Evolutionary conservation across 805 yeast genomes (phyloP).

Genomic region (Nakazawaea pomicola): DNA sequence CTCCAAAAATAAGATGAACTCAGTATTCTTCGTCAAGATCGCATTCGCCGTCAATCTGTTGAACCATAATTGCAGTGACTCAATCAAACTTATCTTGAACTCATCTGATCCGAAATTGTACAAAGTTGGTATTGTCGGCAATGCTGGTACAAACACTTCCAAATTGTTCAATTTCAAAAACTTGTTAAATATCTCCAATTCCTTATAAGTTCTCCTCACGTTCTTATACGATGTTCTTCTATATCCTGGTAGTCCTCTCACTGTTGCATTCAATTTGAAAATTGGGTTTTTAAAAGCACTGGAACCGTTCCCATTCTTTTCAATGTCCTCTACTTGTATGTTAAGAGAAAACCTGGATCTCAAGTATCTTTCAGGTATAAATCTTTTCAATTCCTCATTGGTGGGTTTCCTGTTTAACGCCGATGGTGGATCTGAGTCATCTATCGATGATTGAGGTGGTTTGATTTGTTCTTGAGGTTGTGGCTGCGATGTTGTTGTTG

Average conservation of each 20-base stretch:
- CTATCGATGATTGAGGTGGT: background rate
- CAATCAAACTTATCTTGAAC: conserved; percentile 52
- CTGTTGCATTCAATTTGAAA: conserved; percentile 59
- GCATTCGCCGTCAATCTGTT: conserved; percentile 69
- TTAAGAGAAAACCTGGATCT: conserved; percentile 34
- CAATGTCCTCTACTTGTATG: conserved; percentile 63
- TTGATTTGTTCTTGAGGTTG: conserved; percentile 1
- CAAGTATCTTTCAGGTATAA: conserved; percentile 47
- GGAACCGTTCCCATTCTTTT: conserved; percentile 46
- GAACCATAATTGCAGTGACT: conserved; percentile 81
- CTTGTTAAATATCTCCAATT: conserved; percentile 68
- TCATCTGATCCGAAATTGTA: conserved; percentile 85
- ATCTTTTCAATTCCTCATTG: conserved; percentile 36
- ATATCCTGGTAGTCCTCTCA: conserved; percentile 63
- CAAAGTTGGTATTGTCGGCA: conserved; percentile 71
- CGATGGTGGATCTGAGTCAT: conserved; percentile 13
- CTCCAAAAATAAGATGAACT: conserved; percentile 64
- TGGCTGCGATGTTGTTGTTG: conserved; percentile 1
- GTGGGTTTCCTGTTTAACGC: conserved; percentile 23
- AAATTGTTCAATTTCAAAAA: conserved; percentile 78
- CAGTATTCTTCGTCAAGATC: conserved; percentile 80
- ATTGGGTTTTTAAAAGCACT: conserved; percentile 76
- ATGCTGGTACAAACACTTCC: conserved; percentile 89
- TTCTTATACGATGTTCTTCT: conserved; percentile 67
- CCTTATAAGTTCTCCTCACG: conserved; percentile 75